phyloP scores from a whole-genome alignment of 352 stramenopile species.

The Pythium coloratum region DNA sequence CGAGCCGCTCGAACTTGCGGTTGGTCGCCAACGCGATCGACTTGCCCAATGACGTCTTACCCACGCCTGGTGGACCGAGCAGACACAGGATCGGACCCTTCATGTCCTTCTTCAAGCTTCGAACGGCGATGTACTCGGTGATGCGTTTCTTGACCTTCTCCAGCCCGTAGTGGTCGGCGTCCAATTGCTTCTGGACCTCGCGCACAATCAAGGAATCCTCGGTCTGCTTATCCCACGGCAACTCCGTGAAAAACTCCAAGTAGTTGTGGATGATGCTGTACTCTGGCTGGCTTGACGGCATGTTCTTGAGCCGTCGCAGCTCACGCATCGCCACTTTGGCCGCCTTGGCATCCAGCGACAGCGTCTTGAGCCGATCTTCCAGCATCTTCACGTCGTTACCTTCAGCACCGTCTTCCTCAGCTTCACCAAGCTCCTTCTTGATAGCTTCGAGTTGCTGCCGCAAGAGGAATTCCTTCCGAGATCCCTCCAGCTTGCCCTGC shows the following conservation, averaged over 20 bases:
- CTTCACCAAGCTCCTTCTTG: conserved; percentile 97
- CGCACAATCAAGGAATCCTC: conserved; percentile 58
- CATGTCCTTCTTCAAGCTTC: conserved; percentile 78
- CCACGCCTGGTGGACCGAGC: conserved; percentile 79
- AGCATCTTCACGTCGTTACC: conserved; percentile 54
- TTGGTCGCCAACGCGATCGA: conserved; percentile 77
- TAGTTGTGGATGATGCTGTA: conserved; percentile 82
- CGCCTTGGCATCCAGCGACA: conserved; percentile 54
- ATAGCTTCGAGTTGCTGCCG: conserved; percentile 99
- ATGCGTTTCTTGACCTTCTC: conserved; percentile 87
- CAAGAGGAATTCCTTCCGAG: conserved; percentile 92
- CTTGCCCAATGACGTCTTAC: conserved; percentile 83
- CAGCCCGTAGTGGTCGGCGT: conserved; percentile 80
- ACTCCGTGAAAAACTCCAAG: conserved; percentile 74
- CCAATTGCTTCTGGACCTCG: conserved; percentile 59
- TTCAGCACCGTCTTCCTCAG: conserved; percentile 40
- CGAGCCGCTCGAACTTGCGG: conserved; percentile 74
- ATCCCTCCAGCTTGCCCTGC: conserved; percentile 68
- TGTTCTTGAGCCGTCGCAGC: conserved; percentile 65
- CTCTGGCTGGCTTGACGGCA: conserved; percentile 77
- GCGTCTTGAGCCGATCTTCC: conserved; percentile 53
- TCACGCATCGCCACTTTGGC: conserved; percentile 64
- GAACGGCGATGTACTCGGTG: conserved; percentile 85
- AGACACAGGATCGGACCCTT: conserved; percentile 89
- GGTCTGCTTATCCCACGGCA: conserved; percentile 63